A percentile compares a stretch with the other conserved stretches of the same genome.
Evolutionary conservation across 1,284 basidiomycete species (phyloP).

Genomic region (Malassezia arunalokei): DNA sequence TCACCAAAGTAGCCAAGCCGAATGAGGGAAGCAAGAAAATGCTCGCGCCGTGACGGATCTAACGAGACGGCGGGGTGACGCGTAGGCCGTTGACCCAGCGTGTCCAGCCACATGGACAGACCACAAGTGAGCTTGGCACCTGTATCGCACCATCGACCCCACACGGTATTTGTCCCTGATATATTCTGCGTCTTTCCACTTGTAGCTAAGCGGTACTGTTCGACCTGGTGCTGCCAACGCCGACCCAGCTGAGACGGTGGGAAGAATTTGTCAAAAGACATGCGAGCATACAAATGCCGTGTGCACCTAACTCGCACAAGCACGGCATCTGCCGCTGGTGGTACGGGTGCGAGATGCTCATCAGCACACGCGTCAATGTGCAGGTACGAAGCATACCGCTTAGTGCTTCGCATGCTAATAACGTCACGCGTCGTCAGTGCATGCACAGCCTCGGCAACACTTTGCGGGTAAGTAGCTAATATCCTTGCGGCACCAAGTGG

Average conservation of each 20-base stretch:
- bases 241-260: slow-evolving; percentile 74
- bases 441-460: slow-evolving; percentile 3
- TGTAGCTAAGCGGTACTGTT: slow-evolving; percentile 19
- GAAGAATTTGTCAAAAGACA: slow-evolving; percentile 77
- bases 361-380: neutral
- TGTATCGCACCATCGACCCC: slow-evolving; percentile 31
- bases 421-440: slow-evolving; percentile 21
- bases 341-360: neutral
- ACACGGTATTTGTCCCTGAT: slow-evolving; percentile 1
- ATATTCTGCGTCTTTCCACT: neutral
- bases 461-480: slow-evolving; percentile 45
- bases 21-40: slow-evolving; percentile 19
- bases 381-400: slow-evolving; percentile 72
- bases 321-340: slow-evolving; percentile 2
- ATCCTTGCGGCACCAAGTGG: slow-evolving; percentile 66
- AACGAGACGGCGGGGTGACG: neutral
- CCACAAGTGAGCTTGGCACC: slow-evolving; percentile 38
- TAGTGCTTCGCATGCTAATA: slow-evolving; percentile 54
- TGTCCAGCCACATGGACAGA: slow-evolving; percentile 26
- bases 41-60: slow-evolving; percentile 7
- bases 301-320: slow-evolving; percentile 24
- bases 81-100: neutral
- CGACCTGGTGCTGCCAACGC: slow-evolving; percentile 27
- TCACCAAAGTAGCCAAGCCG: slow-evolving; percentile 32
- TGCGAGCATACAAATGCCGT: slow-evolving; percentile 61